A percentile compares a stretch with the other conserved stretches of the same genome.
phyloP scores from a whole-genome alignment of 345 rosid species.

The Linum tenue region DNA sequence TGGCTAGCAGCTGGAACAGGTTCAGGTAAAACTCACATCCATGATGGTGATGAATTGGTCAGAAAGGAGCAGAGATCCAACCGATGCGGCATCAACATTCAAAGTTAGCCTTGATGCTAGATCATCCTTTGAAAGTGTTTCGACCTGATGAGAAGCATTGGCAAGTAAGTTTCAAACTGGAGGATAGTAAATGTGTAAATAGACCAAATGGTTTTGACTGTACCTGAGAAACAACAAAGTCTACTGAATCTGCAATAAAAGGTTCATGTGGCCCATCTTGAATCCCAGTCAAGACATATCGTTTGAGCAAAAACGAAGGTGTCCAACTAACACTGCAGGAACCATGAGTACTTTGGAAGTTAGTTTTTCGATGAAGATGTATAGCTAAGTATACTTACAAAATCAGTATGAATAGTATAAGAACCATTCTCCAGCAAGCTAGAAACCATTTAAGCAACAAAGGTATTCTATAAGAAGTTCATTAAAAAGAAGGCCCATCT shows the following conservation, averaged over 20 bases:
- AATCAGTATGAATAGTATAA: no score
- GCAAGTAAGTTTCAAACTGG: neutral
- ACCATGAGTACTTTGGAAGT: slow-evolving; percentile 2
- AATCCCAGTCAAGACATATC: slow-evolving; percentile 84
- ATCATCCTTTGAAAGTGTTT: slow-evolving; percentile 86
- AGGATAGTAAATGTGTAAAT: neutral
- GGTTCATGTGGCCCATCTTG: slow-evolving; percentile 97
- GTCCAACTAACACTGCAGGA: slow-evolving; percentile 94
- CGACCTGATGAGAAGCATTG: slow-evolving; percentile 47
- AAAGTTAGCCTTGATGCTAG: slow-evolving; percentile 88
- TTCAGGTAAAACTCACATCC: slow-evolving; percentile 59
- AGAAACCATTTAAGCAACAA: neutral
- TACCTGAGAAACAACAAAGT: slow-evolving; percentile 96
- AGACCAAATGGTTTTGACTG: neutral
- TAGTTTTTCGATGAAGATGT: neutral
- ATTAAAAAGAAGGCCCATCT: neutral
- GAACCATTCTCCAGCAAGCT: neutral
- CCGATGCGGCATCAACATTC: slow-evolving; percentile 72
- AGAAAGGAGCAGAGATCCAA: slow-evolving; percentile 73
- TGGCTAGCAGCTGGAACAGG: slow-evolving; percentile 4
- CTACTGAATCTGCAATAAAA: slow-evolving; percentile 96
- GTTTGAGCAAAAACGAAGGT: slow-evolving; percentile 86
- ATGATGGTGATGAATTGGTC: slow-evolving; percentile 81
- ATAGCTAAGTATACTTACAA: no score
- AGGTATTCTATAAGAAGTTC: neutral